These are phyloP conservation scores for Kitagawia praeruptora DNA, from an alignment of 129 eudicot species.

Conservation along the genomic window DNA sequence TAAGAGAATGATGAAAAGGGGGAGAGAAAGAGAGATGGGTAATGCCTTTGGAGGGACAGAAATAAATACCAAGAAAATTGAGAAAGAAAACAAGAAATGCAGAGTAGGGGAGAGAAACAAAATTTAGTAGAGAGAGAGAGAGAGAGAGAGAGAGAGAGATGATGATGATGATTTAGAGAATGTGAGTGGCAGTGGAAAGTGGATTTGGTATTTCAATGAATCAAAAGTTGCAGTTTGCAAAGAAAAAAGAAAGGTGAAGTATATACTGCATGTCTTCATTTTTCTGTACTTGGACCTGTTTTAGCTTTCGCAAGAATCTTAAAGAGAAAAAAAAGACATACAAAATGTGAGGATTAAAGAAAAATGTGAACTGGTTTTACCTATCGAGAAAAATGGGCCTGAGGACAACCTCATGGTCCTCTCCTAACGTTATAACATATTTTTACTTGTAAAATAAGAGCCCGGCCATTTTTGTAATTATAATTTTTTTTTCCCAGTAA, in stretches of 20 bases:
- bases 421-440: too few relatives aligned
- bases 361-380: too few relatives aligned
- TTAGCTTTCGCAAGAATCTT: neutral
- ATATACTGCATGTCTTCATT: neutral
- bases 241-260: too few relatives aligned
- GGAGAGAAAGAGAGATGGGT: conserved; percentile 12
- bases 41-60: conserved; percentile 5
- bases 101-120: neutral
- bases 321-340: too few relatives aligned
- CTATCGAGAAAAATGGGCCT: too few relatives aligned
- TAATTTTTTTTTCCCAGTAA: too few relatives aligned
- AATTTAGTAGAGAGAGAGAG: neutral
- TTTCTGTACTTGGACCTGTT: neutral
- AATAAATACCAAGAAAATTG: conserved; percentile 1
- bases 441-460: too few relatives aligned
- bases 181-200: neutral
- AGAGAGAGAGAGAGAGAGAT: neutral
- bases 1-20: neutral
- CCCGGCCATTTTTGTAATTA: too few relatives aligned
- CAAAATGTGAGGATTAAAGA: too few relatives aligned
- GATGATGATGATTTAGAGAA: neutral
- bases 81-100: conserved; percentile 5
- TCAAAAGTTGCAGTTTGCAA: neutral
- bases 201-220: neutral
- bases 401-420: too few relatives aligned